Base-by-base conservation (phyloP, 805 yeast genomes). In the Saccharomycopsis malanga region DNA sequence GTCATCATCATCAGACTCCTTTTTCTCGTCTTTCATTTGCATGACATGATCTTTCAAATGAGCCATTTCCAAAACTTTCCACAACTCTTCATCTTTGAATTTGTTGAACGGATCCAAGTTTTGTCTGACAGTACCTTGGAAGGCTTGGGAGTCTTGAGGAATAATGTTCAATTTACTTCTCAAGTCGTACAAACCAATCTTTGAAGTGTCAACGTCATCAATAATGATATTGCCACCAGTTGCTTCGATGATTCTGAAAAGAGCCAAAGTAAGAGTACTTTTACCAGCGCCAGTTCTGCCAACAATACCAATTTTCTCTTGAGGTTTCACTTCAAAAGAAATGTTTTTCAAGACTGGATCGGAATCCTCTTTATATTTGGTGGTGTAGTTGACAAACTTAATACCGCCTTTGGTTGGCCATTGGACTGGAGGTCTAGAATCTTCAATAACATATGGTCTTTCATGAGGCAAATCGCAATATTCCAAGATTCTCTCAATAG, bases 271-370 rank as follows among this genome's bases (percentile, higher is more conserved):
- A 41, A 81, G 64, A 0, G 85, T 72, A 1, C 82, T 74, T 53
- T 81, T 81, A 44, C 89, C 89, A 2, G 89, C 86, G 39, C 89
- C 88, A 1, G 89, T 82, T 62, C 88, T 70, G 14, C 88, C 88
- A 42, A 81, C 87, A 56, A 82, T 77, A 45, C 88, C 88, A 52
- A 82, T 63, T 55, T 82, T 82, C 54, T 82, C 87, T 24, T 66
- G 61, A 2, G 83, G 67, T 20, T 70, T 64, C 38, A 82, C 70
- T 2, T 66, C 59, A 23, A 81, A 54, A 15, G 60, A 59, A 34
- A 81, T 65, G 34, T 71, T 59, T 36, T 68, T 73, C 56, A 82
- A 62, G 3, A 81, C 86, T 0, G 79, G 79, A 46, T 76, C 83
- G 40, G 78, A 62, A 53, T 76, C 73, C 7, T 68, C 74, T 52